Evolutionary conservation across 73 alveolate species (phyloP), one percentile per base, ranked within the genome.

Genomic region (Paraurostyla sp.): DNA sequence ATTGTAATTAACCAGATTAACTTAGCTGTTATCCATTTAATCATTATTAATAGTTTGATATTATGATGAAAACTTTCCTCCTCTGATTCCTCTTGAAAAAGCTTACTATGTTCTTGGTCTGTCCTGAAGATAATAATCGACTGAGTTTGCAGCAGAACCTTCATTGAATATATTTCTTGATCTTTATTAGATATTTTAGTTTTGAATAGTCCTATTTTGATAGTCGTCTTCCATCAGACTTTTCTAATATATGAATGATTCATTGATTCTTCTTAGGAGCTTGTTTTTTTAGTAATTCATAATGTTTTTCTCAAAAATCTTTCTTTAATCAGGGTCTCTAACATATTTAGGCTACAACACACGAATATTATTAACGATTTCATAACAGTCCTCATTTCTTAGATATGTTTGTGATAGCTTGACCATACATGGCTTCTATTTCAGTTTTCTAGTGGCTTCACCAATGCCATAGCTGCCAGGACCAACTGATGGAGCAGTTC

Each of bases 401-500:
- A 78, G 29, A 13, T n/a, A 29, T 4, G 89, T 52, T 78, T 50
- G 62, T 3, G 63, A 29, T 29, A 51, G n/a, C 22, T 29, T 32
- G 0, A 43, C 78, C 78, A 51, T 49, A 60, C 89, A 78, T 51
- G 89, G 78, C 59, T 54, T 78, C 52, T 78, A 45, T 29, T 54
- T 54, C 65, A 50, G 30, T 78, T 35, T 49, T 51, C 33, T 4
- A 15, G 33, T 15, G 56, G 89, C 54, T 78, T 50, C 59, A 35
- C 32, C 43, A 20, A 54, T 25, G 0, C 45, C 75, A 45, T 78
- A 78, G 11, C 65, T 32, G 3, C 80, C 89, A 11, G 89, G 89
- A 78, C 89, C 89, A 33, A 54, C 89, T 27, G 80, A 27, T n/a
- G 89, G 58, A n/a, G 56, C 80, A 20, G 78, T 50, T 52, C 76